These are phyloP conservation scores for apple (Malus domestica) DNA, from an alignment of 306 rosid species.

Conservation along the genomic window ASM211411v1 NC_041791.1:10612501-10613000, in stretches of 20 bases:
- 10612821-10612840: conserved; percentile 51
- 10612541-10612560: conserved; percentile 73
- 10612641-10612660: conserved; percentile 77
- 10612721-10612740: conserved; percentile 99
- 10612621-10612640: conserved; percentile 76
- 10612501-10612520: not conserved
- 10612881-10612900: conserved; percentile 41
- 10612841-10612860: conserved; percentile 32
- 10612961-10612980: conserved; percentile 94
- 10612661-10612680: conserved; percentile 69
- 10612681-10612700: conserved; percentile 84
- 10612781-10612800: conserved; percentile 77
- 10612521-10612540: conserved; percentile 50
- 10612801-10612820: conserved; percentile 86
- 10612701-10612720: conserved; percentile 92
- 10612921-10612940: conserved; percentile 26
- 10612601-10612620: conserved; percentile 71
- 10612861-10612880: conserved; percentile 54
- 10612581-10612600: conserved; percentile 75
- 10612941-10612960: conserved; percentile 22
- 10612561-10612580: conserved; percentile 73
- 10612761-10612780: conserved; percentile 46
- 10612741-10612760: conserved; percentile 83
- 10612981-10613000: conserved; percentile 43
- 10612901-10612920: conserved; percentile 30